Evolutionary conservation across 2,329 filamentous ascomycete genomes (phyloP).

Genomic region (Talaromyces funiculosus): DNA sequence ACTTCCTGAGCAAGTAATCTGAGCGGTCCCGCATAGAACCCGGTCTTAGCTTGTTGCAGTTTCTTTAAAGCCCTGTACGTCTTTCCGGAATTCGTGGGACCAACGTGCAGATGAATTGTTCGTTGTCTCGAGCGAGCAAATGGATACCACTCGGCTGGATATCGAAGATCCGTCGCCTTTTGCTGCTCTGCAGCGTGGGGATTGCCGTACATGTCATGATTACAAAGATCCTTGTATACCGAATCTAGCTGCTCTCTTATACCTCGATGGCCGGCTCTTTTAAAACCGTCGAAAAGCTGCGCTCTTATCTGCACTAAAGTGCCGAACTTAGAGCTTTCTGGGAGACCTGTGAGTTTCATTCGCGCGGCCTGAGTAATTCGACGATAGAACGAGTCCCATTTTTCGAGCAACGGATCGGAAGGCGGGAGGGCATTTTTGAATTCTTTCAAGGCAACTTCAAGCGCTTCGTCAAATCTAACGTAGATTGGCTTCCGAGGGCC

Average conservation of each 20-base stretch:
- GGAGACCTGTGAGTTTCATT: conserved; percentile 21
- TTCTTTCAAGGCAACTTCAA: conserved; percentile 24
- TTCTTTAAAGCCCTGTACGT: conserved; percentile 89
- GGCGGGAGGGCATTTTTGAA: conserved; percentile 18
- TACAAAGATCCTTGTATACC: conserved; percentile 61
- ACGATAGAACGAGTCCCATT: conserved; percentile 29
- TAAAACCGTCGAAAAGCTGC: conserved; percentile 55
- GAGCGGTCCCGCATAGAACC: conserved; percentile 86
- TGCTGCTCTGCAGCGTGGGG: conserved; percentile 55
- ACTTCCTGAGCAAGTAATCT: conserved; percentile 88
- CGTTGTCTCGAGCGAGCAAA: conserved; percentile 73
- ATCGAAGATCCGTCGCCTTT: conserved; percentile 73
- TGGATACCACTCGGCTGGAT: conserved; percentile 88
- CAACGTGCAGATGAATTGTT: conserved; percentile 86
- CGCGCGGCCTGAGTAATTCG: conserved; percentile 27
- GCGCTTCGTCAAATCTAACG: conserved; percentile 24
- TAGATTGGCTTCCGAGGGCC: neutral
- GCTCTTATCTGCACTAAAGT: conserved; percentile 22
- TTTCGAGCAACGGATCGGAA: conserved; percentile 16
- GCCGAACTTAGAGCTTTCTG: conserved; percentile 15
- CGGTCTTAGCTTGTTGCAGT: conserved; percentile 67
- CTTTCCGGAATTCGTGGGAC: conserved; percentile 96
- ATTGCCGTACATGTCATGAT: conserved; percentile 53
- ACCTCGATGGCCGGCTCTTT: conserved; percentile 47
- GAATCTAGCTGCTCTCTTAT: conserved; percentile 58